These are phyloP conservation scores for Dothistroma septosporum DNA, from an alignment of 2,329 filamentous ascomycete genomes.

Conservation along the genomic window DNA sequence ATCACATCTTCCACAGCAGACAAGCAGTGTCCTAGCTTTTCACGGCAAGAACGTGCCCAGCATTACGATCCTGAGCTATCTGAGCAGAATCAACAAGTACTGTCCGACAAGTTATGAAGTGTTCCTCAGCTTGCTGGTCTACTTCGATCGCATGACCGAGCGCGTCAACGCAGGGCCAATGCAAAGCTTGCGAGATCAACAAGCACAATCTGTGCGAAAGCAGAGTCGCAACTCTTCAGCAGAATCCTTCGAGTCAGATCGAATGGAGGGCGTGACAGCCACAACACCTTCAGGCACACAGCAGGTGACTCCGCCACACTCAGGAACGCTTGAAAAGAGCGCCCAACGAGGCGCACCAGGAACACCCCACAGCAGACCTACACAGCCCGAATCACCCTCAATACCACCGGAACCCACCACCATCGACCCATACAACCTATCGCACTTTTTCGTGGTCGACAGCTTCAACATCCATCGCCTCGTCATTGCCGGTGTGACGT, in stretches of 20 bases:
- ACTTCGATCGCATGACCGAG: conserved; percentile 99
- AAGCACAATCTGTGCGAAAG: conserved; percentile 44
- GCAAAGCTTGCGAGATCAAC: conserved; percentile 53
- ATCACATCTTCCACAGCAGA: conserved; percentile 58
- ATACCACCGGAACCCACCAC: conserved; percentile 36
- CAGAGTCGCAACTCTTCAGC: conserved; percentile 23
- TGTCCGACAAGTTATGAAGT: conserved; percentile 98
- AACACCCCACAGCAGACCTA: conserved; percentile 36
- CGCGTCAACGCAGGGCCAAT: conserved; percentile 79
- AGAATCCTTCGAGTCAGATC: conserved; percentile 26
- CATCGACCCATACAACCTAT: conserved; percentile 51
- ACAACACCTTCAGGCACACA: conserved; percentile 35
- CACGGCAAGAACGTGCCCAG: conserved; percentile 97
- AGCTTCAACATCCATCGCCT: conserved; percentile 98
- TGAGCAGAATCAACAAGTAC: conserved; percentile 96
- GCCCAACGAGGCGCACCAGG: conserved; percentile 32
- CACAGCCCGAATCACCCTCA: conserved; percentile 30
- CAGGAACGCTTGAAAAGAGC: conserved; percentile 42
- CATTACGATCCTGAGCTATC: conserved; percentile 93
- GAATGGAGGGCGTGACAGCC: conserved; percentile 30
- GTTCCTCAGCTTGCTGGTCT: conserved; percentile 89
- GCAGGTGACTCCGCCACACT: conserved; percentile 48
- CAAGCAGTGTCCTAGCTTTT: conserved; percentile 79
- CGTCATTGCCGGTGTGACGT: conserved; percentile 95
- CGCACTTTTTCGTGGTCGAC: conserved; percentile 87